Percentiles rank a stretch among this genome's conserved stretches.
Evolutionary conservation across 164 flowering plant species (phyloP).

Genomic region (Magnolia kwangsiensis): DNA sequence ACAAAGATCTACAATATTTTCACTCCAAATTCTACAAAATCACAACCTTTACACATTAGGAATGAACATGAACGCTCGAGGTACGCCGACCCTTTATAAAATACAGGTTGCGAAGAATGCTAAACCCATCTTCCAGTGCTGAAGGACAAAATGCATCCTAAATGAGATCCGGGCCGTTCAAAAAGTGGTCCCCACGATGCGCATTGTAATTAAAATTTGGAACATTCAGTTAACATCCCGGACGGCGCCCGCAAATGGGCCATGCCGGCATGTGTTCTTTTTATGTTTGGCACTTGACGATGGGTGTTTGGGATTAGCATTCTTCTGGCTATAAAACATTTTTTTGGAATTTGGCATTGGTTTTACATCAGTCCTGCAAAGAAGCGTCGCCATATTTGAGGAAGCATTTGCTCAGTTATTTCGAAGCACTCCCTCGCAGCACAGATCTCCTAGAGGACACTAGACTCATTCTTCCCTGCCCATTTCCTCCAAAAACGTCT

Average conservation of each 20-base stretch:
- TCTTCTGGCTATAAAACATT: background rate
- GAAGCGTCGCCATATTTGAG: background rate
- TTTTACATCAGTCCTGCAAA: background rate
- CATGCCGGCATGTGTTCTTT: too few relatives aligned
- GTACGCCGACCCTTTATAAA: too few relatives aligned
- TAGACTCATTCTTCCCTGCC: conserved; percentile 11
- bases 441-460: conserved; percentile 18
- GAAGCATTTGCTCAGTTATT: background rate
- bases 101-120: too few relatives aligned
- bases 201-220: background rate
- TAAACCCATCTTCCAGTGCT: too few relatives aligned
- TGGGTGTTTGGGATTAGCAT: background rate
- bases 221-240: background rate
- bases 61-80: too few relatives aligned
- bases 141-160: too few relatives aligned
- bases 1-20: too few relatives aligned
- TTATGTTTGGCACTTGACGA: background rate
- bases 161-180: background rate
- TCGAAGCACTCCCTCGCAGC: conserved; percentile 18
- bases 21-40: too few relatives aligned
- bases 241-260: background rate
- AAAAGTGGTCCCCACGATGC: background rate
- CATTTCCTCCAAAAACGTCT: conserved; percentile 13
- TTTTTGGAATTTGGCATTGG: background rate
- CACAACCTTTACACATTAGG: too few relatives aligned